phyloP scores from a whole-genome alignment of 345 rosid species.

The Cardiospermum halicacabum region DNA sequence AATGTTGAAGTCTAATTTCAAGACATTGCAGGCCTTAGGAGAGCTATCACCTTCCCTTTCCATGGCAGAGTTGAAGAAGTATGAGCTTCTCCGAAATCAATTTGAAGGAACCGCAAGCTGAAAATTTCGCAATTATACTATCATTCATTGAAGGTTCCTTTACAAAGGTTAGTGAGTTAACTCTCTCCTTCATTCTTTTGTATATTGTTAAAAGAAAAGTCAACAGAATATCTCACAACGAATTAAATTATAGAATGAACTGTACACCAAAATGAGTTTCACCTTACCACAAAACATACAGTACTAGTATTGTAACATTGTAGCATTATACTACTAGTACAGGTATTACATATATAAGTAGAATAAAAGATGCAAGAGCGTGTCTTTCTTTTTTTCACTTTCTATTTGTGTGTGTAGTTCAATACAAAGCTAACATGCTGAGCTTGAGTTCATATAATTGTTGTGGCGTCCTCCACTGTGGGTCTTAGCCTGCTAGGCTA shows the following conservation, averaged over 20 bases:
- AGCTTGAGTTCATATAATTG: not conserved
- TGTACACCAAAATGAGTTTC: not conserved
- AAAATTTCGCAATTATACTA: constrained; percentile 1
- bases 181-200: not conserved
- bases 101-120: constrained; percentile 56
- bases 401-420: not conserved
- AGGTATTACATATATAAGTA: not conserved
- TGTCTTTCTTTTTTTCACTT: not conserved
- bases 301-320: not conserved
- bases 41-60: constrained; percentile 93
- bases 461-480: not conserved
- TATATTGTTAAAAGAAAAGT: not conserved
- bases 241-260: not conserved
- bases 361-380: not conserved
- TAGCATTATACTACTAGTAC: not conserved
- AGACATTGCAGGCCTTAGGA: constrained; percentile 51
- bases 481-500: not conserved
- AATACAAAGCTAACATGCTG: not conserved
- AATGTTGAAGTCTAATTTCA: not conserved
- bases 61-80: constrained; percentile 78
- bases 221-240: not conserved
- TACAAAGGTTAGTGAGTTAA: not conserved
- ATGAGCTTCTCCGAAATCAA: constrained; percentile 69
- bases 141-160: not conserved
- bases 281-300: not conserved